Base-by-base conservation (phyloP, 164 flowering plant genomes). In the Stephania cephalantha region DNA sequence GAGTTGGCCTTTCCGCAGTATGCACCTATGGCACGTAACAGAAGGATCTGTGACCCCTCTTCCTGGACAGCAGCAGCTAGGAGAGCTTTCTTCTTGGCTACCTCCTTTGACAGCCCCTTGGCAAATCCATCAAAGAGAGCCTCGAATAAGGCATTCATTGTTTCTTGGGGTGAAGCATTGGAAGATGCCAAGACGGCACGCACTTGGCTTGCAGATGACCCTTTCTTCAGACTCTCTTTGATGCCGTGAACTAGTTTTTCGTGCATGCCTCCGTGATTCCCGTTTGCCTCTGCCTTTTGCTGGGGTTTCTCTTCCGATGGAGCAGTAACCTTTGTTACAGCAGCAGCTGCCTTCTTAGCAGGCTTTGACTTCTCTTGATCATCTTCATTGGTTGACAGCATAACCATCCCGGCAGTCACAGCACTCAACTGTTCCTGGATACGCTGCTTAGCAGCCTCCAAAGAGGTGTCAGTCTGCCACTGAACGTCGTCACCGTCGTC, bases 391-490 rank as follows among this genome's bases (percentile, higher is more conserved):
- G 95, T 82, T 15, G 87, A 68, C 0, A 91, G 87, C 86, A 91
- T 88, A 10, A 89, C 93, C 95, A 89, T 89, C 42, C 85, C 90
- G 61, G 92, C 90, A 5, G 97, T 91, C 0, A 68, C 94, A 61
- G 91, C 82, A 84, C 88, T 91, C 72, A 91, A 77, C 81, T 91
- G 97, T 77, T 91, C 92, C 25, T 89, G 90, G 45, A 91, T 90
- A 10, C 90, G 87, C 52, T 82, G 85, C 0, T 79, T 83, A 53
- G 92, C 97, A 12, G 97, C 97, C 79, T 83, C 91, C 5, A 75
- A 45, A 6, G 97, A 91, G 0, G 97, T 90, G 78, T 90, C 97
- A 31, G 97, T 89, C 77, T 85, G 94, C 97, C 97, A 91, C 80
- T 89, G 84, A 45, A 90, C 78, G 65, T 85, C 88, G 75, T 89